phyloP scores from a whole-genome alignment of 331 rosid species.

The Dryas integrifolia region DNA sequence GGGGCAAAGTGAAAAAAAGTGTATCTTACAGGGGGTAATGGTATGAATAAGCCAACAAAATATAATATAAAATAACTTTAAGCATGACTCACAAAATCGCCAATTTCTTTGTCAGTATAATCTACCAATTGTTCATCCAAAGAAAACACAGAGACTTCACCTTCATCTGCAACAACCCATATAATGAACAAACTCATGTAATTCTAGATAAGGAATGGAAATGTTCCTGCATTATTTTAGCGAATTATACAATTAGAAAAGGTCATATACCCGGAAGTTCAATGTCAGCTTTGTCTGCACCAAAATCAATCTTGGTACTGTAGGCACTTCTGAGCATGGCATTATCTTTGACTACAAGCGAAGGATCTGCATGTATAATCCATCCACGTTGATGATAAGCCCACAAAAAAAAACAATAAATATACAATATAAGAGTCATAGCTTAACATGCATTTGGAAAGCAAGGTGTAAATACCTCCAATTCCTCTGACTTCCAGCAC shows the following conservation, averaged over 20 bases:
- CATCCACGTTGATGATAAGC: slow-evolving; percentile 15
- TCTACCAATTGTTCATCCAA: slow-evolving; percentile 55
- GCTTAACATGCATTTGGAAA: slow-evolving; percentile 16
- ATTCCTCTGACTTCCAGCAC: slow-evolving; percentile 71
- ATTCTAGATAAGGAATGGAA: slow-evolving; percentile 14
- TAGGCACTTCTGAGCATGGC: slow-evolving; percentile 44
- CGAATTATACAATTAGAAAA: neutral
- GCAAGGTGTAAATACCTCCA: slow-evolving; percentile 51
- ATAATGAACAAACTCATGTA: neutral
- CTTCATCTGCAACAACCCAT: slow-evolving; percentile 44
- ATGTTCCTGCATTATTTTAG: neutral
- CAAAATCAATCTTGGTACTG: slow-evolving; percentile 34
- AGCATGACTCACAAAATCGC: slow-evolving; percentile 57
- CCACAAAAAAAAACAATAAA: slow-evolving; percentile 4
- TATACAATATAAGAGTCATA: neutral
- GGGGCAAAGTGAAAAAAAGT: too few species aligned
- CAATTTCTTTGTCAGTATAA: slow-evolving; percentile 47
- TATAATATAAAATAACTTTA: slow-evolving; percentile 8
- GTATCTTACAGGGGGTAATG: too few species aligned
- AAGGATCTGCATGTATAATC: slow-evolving; percentile 47
- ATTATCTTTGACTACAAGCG: slow-evolving; percentile 42
- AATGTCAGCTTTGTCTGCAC: slow-evolving; percentile 58
- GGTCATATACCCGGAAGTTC: slow-evolving; percentile 53
- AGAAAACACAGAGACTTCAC: slow-evolving; percentile 50
- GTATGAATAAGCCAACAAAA: too few species aligned